phyloP scores from a whole-genome alignment of 805 yeast genomes.

The Saccharomycopsis microspora region DNA sequence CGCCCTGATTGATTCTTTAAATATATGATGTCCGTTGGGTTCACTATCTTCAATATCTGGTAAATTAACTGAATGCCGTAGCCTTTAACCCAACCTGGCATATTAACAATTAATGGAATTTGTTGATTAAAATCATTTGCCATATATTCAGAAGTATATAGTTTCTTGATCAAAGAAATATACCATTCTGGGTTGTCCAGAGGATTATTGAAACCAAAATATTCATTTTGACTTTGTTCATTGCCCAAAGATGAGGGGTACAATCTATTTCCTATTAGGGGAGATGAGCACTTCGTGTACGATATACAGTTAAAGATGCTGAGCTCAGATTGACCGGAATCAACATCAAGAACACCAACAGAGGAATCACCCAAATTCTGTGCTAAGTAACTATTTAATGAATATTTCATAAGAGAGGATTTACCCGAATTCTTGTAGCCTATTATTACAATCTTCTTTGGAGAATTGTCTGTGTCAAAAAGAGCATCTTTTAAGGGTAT shows the following conservation, averaged over 20 bases:
- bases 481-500: not conserved
- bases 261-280: slow-evolving; percentile 20
- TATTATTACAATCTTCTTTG: slow-evolving; percentile 26
- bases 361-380: slow-evolving; percentile 12
- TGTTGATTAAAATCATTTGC: slow-evolving; percentile 15
- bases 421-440: slow-evolving; percentile 49
- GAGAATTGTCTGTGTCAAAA: not conserved
- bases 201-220: slow-evolving; percentile 30
- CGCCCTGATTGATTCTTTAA: slow-evolving; percentile 15
- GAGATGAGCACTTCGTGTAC: slow-evolving; percentile 22
- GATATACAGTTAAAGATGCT: slow-evolving; percentile 38
- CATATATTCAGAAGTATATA: slow-evolving; percentile 18
- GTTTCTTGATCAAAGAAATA: slow-evolving; percentile 19
- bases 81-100: slow-evolving; percentile 37
- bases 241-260: not conserved
- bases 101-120: slow-evolving; percentile 21
- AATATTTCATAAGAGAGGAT: slow-evolving; percentile 34
- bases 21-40: slow-evolving; percentile 25
- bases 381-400: slow-evolving; percentile 29
- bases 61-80: slow-evolving; percentile 29
- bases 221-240: slow-evolving; percentile 16
- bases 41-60: slow-evolving; percentile 21
- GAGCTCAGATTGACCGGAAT: slow-evolving; percentile 47
- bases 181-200: slow-evolving; percentile 25
- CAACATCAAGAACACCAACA: slow-evolving; percentile 37